Base-by-base conservation (phyloP, 768 basidiomycete genomes). In the Mycena capillaripes region DNA sequence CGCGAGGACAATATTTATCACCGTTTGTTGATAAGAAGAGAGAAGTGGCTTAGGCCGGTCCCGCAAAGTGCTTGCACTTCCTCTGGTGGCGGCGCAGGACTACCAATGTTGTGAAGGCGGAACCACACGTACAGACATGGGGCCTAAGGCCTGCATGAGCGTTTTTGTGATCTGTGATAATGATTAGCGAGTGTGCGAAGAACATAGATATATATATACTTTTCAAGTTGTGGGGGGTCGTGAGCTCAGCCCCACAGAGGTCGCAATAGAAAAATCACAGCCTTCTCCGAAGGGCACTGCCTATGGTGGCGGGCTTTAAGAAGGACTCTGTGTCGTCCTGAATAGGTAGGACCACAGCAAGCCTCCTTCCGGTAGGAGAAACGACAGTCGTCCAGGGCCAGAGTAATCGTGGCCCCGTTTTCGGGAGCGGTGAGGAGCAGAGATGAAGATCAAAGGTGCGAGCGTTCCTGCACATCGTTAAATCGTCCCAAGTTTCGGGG, bases 141-240 rank as follows among this genome's bases (percentile, higher is more conserved):
- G 64, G 64, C 16, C 21, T 42, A 14, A 48, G 32, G 19, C 70
- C 70, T 0, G 2, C 30, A 48, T 71, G 70, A 1, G 70, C 10
- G 42, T 71, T 66, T 6, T 19, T 0, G 25, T 71, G 70, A 29
- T 71, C 70, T 71, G 23, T 4, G 30, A 27, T 27, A 8, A 42
- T n/a, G n/a, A 25, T 60, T 29, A 55, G 25, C 32, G 8, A 27
- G 2, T 12, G 19, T n/a, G 11, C n/a, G 23, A 46, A 14, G 29
- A 42, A 12, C n/a, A n/a, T n/a, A n/a, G n/a, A n/a, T n/a, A n/a
- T n/a, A 16, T 17, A 44, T 50, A 1, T 23, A 71, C 70, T 50
- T 8, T 12, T 42, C 1, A 61, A 46, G 9, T 71, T 71, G 17
- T 71, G 70, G 0, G 8, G 48, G 5, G 70, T 21, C 3, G 70